Evolutionary conservation across 371 early-diverging fungal genomes (phyloP), one percentile per base, ranked within the genome.

Genomic region (Rhizopus arrhizus): DNA sequence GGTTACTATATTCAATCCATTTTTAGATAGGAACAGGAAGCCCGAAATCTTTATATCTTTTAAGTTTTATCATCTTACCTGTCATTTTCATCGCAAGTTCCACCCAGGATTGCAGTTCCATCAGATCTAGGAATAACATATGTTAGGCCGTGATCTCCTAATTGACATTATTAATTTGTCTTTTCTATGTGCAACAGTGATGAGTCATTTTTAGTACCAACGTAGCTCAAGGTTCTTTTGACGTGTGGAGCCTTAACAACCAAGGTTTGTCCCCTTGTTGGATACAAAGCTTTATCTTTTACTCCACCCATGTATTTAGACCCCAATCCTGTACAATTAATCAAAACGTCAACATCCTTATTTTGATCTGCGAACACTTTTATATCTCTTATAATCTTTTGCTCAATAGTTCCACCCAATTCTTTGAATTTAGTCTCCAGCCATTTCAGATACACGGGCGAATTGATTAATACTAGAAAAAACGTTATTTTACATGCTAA

Each of bases 121-220:
- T 90, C 86, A 12, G 86, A 78, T 15, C 92, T 80, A 11, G 94
- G 93, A 54, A 94, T 94, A 12, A 92, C 66, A 72, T 94, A 94
- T 32, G 83, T 85, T 36, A 85, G 72, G 29, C 74, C 49, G 59
- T 71, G 56, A 3, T 41, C 34, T 32, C 38, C 52, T 49, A 15
- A 22, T 22, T 22, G 22, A 22, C 22, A 22, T 22, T 22, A 22
- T 22, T 22, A 22, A 2, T 2, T 22, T 22, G 22, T 22, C 22
- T 22, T 22, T 22, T 22, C 22, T 22, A 22, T 22, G 22, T 22
- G 22, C 22, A 22, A 22, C 22, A 2, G 0, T 22, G 22, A 22
- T 22, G 22, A 22, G 22, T 22, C 22, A 22, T 22, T 22, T 22
- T 22, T 22, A 22, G 45, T 64, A 77, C 75, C 62, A 11, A 73